Evolutionary conservation across 805 yeast genomes (phyloP), one percentile per base, ranked within the genome.

Genomic region (Candida andamanensis): DNA sequence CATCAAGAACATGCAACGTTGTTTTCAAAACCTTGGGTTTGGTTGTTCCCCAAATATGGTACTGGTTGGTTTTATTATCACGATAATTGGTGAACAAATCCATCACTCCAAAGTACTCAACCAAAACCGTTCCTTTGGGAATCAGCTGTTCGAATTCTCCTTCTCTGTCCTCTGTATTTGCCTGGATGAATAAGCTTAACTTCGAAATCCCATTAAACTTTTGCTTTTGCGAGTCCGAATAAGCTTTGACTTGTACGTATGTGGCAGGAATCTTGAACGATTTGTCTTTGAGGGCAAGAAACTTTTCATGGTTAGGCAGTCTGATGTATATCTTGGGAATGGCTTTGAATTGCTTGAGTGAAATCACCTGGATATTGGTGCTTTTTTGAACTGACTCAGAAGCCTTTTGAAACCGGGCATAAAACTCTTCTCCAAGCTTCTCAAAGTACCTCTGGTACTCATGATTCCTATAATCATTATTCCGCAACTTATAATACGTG

Each of bases 81-180:
- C 72, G 69, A 52, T 89, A 89, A 44, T 72, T 75, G 17, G 70
- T 66, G 44, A 78, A 80, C 32, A 74, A 63, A 41, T 78, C 80
- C 2, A 90, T 55, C 44, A 82, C 89, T 5, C 97, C 97, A 6
- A 76, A 53, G 36, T 76, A 69, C 50, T 85, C 87, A 16, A 69
- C 60, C 6, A 86, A 54, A 4, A 74, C 60, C 1, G 75, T 68
- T 13, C 70, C 74, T 25, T 61, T 56, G 1, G 70, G 65, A 13
- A 80, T 54, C 0, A 36, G 39, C 14, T 39, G 28, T 15, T 30
- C 36, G 13, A 36, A 29, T 8, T 29, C 33, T 10, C 28, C 41
- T 2, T 22, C 22, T 8, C 36, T 30, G 8, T 16, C 30, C 18
- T 42, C 37, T 14, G 18, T 17, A 24, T 40, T 34, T 19, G 45